Evolutionary conservation across 352 stramenopile species (phyloP).

Genomic region (Globisporangium radiosum): DNA sequence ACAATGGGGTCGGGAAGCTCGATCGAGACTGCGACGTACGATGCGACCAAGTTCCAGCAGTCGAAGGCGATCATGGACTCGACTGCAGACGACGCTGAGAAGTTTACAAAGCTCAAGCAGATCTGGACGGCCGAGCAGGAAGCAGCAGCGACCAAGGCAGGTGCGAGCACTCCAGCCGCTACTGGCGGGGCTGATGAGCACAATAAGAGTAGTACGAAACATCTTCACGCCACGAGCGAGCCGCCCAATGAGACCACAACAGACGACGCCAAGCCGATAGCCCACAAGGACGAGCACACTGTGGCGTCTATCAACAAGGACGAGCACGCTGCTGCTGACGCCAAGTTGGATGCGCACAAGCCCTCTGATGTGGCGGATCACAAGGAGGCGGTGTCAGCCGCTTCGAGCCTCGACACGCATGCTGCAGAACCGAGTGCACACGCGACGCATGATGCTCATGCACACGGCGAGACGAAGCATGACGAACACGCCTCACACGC

Average conservation of each 20-base stretch:
- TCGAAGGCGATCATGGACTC: slow-evolving; percentile 67
- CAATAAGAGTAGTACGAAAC: slow-evolving; percentile 33
- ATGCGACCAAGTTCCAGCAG: slow-evolving; percentile 59
- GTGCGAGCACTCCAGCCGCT: slow-evolving; percentile 1
- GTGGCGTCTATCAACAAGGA: slow-evolving; percentile 4
- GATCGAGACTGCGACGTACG: slow-evolving; percentile 54
- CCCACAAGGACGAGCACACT: slow-evolving; percentile 7
- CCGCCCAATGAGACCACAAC: not conserved
- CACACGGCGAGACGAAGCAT: not conserved
- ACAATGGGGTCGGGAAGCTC: slow-evolving; percentile 44
- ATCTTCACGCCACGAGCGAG: slow-evolving; percentile 15
- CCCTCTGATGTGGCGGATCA: not conserved
- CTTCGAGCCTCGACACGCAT: no score
- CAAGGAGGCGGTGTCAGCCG: not conserved
- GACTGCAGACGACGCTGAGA: slow-evolving; percentile 45
- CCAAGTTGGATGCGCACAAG: slow-evolving; percentile 2
- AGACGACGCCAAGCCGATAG: slow-evolving; percentile 1
- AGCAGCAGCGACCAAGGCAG: slow-evolving; percentile 1
- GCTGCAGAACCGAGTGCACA: no score
- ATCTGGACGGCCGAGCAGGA: slow-evolving; percentile 43
- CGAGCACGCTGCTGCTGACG: not conserved
- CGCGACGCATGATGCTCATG: not conserved
- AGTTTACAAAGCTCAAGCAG: slow-evolving; percentile 64
- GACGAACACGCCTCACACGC: not conserved
- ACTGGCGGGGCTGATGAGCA: slow-evolving; percentile 12